Base-by-base conservation (phyloP, 495 filamentous ascomycete species). In the Lasiosphaeris hirsuta region DNA sequence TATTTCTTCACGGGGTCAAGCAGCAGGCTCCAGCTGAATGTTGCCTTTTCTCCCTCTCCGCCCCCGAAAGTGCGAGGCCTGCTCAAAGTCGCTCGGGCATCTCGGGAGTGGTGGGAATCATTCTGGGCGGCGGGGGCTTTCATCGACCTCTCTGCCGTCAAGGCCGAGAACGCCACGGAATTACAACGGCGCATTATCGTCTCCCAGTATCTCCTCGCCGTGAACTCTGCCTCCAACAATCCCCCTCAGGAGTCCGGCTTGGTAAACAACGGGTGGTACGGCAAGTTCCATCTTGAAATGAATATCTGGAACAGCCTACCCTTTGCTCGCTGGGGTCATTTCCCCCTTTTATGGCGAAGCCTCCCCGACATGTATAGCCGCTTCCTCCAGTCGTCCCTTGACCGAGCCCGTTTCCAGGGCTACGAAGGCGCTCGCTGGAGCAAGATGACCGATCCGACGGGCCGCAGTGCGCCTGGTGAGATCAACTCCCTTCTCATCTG, bases 401-500 rank as follows among this genome's bases (percentile, higher is more conserved):
- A 73, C 7, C 73, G 82, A 38, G 81, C 82, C 0, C 37, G 52
- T 7, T 44, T 57, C 0, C 80, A 82, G 56, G 80, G 81, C 10
- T 85, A 84, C 59, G 55, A 59, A 1, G 82, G 81, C 4, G 78
- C 80, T 8, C 73, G 79, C 51, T 78, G 79, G 75, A 80, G 82
- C 7, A 85, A 85, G 65, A 83, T 83, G 80, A 81, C 74, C 7
- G 82, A 83, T 61, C 76, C 81, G 0, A 75, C 75, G 4, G 81
- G 82, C 45, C 67, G 80, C 50, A 75, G 71, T 40, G 79, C 81
- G 10, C 82, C 82, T 7, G 82, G 80, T 13, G 78, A 81, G 57
- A 83, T 83, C 60, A 81, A 83, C 63, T 71, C 69, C 13, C 63
- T 82, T 19, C 62, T 82, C 17, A 80, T 81, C 51, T 82, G 80